Evolutionary conservation across 2,329 filamentous ascomycete genomes (phyloP).

Genomic region (Talaromyces sp.): DNA sequence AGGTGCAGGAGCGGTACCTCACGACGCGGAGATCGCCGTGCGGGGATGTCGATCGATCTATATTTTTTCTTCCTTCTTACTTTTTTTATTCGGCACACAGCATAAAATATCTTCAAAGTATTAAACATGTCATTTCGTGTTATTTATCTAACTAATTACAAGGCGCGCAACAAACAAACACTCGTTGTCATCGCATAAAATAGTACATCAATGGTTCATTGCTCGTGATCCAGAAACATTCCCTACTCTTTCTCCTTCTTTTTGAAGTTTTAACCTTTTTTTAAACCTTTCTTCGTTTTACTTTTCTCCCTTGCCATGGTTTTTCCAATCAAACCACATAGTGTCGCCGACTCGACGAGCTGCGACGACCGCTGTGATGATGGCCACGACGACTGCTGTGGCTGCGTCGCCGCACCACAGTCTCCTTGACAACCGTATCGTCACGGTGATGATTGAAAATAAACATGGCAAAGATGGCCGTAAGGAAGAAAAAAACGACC

Average conservation of each 20-base stretch:
- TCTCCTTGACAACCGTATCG: constrained; percentile 35
- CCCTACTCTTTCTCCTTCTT: not conserved
- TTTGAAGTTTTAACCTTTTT: not conserved
- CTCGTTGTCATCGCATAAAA: not conserved
- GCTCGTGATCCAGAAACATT: not conserved
- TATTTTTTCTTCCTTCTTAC: not conserved
- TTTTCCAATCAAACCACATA: constrained; percentile 11
- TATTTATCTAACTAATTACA: not conserved
- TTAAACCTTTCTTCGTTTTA: not conserved
- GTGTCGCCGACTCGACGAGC: constrained; percentile 12
- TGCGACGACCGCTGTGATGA: constrained; percentile 8
- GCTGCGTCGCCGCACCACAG: constrained; percentile 26
- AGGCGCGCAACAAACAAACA: not conserved
- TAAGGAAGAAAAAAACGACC: constrained; percentile 71
- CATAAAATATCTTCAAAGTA: not conserved
- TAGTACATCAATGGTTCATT: not conserved
- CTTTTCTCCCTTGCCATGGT: not conserved
- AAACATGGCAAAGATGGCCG: constrained; percentile 60
- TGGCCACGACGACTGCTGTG: constrained; percentile 31
- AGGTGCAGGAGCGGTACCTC: not conserved
- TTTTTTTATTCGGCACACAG: not conserved
- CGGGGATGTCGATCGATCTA: not conserved
- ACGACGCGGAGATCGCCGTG: not conserved
- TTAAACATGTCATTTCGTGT: not conserved
- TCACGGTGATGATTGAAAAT: constrained; percentile 28